Evolutionary conservation across 208 protist species (phyloP).

Genomic region (Angomonas deanei): DNA sequence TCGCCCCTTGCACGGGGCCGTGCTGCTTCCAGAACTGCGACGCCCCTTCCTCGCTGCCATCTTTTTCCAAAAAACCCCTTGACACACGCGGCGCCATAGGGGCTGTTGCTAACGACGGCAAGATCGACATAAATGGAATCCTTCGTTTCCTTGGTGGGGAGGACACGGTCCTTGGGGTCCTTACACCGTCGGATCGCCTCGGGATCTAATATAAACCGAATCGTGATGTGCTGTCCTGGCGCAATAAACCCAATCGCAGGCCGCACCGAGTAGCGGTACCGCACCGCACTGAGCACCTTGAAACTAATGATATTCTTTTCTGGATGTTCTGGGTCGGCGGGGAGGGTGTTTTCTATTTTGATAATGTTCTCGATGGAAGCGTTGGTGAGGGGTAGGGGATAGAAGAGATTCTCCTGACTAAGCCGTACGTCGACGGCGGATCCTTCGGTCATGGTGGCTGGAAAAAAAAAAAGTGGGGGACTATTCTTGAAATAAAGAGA

Average conservation of each 20-base stretch:
- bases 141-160: conserved; percentile 52
- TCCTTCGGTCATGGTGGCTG: not conserved
- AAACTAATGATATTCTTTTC: conserved; percentile 66
- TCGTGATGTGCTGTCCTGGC: conserved; percentile 34
- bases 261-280: conserved; percentile 57
- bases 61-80: conserved; percentile 6
- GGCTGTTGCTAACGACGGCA: conserved; percentile 33
- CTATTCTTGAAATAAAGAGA: not conserved
- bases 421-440: conserved; percentile 33
- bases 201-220: conserved; percentile 63
- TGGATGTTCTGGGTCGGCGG: conserved; percentile 16
- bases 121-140: conserved; percentile 80
- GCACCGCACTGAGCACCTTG: conserved; percentile 66
- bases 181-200: conserved; percentile 31
- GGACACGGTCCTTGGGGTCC: conserved; percentile 18
- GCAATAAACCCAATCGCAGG: conserved; percentile 64
- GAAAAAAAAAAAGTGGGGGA: not conserved
- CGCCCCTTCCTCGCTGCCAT: conserved; percentile 22
- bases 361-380: conserved; percentile 75
- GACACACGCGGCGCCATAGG: conserved; percentile 9
- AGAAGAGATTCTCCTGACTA: conserved; percentile 75
- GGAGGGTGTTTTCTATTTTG: conserved; percentile 53
- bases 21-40: conserved; percentile 55
- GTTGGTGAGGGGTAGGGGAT: conserved; percentile 68
- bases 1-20: conserved; percentile 23